Conservation (phyloP, 169 alveolate species). For the Plasmodium fragile region DNA sequence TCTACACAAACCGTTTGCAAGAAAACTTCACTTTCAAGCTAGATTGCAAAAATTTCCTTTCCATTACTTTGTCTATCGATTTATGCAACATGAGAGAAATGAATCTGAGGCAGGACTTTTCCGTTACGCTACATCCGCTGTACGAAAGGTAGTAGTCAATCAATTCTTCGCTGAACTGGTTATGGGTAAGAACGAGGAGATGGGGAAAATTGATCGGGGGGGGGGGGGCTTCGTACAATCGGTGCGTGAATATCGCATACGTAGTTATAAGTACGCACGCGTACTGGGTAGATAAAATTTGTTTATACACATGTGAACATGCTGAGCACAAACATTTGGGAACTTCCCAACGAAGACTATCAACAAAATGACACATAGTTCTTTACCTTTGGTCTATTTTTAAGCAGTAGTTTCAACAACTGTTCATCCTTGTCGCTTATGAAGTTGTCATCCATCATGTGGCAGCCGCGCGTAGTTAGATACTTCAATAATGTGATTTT, state of each 20-base stretch:
- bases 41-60: neutral
- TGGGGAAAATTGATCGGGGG: neutral
- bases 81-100: conserved; percentile 63
- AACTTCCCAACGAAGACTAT: neutral
- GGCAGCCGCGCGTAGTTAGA: neutral
- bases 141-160: conserved; percentile 60
- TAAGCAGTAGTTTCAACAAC: conserved; percentile 43
- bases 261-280: neutral
- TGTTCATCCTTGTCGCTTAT: conserved; percentile 67
- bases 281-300: neutral
- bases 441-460: conserved; percentile 70
- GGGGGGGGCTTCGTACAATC: neutral
- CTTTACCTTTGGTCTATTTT: conserved; percentile 61
- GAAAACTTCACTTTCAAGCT: neutral
- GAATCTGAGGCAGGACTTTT: conserved; percentile 62
- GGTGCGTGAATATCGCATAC: neutral
- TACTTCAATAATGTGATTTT: neutral
- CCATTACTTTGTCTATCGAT: conserved; percentile 52
- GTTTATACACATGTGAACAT: neutral
- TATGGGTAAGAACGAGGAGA: neutral
- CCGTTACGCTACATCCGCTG: conserved; percentile 62
- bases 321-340: neutral
- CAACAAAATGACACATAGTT: neutral
- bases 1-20: neutral
- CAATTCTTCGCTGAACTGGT: conserved; percentile 70